Percentiles rank a stretch among this genome's conserved stretches.
phyloP scores from a whole-genome alignment of 805 yeast species.

The Suhomyces sp. region DNA sequence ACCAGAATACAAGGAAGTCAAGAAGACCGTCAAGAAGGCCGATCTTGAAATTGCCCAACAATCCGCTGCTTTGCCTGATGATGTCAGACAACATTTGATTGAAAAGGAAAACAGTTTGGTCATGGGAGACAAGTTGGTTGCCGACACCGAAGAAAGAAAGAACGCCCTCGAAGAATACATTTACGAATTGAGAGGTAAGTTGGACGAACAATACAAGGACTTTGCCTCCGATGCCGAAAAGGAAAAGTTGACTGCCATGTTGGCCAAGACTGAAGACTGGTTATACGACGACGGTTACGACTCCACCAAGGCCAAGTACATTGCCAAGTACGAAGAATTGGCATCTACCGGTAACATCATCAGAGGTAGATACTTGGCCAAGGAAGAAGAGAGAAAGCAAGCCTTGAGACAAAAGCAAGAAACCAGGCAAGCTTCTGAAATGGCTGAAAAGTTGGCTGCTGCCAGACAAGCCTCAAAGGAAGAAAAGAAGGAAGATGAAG shows the following conservation, averaged over 20 bases:
- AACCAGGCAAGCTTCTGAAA: constrained; percentile 76
- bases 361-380: constrained; percentile 90
- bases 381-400: constrained; percentile 94
- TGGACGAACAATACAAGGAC: constrained; percentile 84
- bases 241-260: constrained; percentile 65
- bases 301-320: constrained; percentile 91
- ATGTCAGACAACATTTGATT: constrained; percentile 54
- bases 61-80: constrained; percentile 60
- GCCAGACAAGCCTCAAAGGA: constrained; percentile 55
- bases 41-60: constrained; percentile 61
- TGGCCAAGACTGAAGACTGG: constrained; percentile 94
- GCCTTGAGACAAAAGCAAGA: constrained; percentile 83
- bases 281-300: constrained; percentile 96
- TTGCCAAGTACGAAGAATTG: constrained; percentile 96
- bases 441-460: constrained; percentile 82
- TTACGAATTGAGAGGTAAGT: constrained; percentile 93
- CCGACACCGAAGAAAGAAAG: constrained; percentile 98
- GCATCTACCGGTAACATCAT: constrained; percentile 92
- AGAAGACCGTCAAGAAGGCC: constrained; percentile 90
- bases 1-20: constrained; percentile 85
- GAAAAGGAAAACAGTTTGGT: constrained; percentile 85
- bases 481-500: constrained; percentile 25
- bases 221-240: constrained; percentile 93
- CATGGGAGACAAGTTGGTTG: constrained; percentile 91
- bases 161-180: constrained; percentile 98